These are phyloP conservation scores for Naematelia encephala DNA, from an alignment of 768 basidiomycete species.

Conservation along the genomic window DNA sequence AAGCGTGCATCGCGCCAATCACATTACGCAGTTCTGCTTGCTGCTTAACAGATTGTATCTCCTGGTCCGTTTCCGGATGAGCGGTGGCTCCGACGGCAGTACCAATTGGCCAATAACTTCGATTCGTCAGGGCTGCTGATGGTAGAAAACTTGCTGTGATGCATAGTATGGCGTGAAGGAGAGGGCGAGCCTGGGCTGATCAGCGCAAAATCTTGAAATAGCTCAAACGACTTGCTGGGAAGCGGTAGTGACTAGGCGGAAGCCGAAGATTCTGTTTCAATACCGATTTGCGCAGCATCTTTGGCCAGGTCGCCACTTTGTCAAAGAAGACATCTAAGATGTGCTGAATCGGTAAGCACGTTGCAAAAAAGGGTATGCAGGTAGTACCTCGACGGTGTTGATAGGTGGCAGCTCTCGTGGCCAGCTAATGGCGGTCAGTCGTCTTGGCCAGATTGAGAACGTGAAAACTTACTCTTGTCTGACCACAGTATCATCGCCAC, in stretches of 20 bases:
- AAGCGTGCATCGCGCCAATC: neutral
- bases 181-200: neutral
- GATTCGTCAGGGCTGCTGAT: neutral
- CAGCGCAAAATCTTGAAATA: too few species aligned
- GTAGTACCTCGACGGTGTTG: neutral
- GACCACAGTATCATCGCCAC: neutral
- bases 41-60: too few species aligned
- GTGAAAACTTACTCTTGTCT: neutral
- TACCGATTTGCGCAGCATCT: neutral
- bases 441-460: too few species aligned
- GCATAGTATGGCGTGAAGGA: constrained; percentile 3
- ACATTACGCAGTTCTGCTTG: too few species aligned
- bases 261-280: neutral
- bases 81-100: neutral
- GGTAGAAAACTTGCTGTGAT: constrained; percentile 1
- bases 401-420: neutral
- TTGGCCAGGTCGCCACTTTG: constrained; percentile 2
- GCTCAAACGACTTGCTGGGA: neutral
- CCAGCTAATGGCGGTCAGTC: neutral
- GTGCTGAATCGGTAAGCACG: neutral
- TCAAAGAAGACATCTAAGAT: constrained; percentile 7
- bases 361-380: neutral
- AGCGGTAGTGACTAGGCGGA: neutral
- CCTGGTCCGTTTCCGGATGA: constrained; percentile 3
- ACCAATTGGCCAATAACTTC: neutral